phyloP scores from a whole-genome alignment of 2,329 filamentous ascomycete genomes.

The Didymella keratinophila region DNA sequence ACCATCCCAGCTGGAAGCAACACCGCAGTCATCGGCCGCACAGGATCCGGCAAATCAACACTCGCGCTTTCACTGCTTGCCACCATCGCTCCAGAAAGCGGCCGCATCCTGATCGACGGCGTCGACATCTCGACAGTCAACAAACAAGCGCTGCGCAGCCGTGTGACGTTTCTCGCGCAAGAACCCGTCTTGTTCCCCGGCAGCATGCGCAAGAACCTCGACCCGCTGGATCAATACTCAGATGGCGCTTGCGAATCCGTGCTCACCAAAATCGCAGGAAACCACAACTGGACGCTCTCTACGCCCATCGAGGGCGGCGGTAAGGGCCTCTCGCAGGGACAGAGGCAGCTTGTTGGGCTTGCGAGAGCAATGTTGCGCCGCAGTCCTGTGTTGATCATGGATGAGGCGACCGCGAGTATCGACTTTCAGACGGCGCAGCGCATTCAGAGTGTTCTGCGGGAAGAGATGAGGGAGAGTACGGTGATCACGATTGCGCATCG shows the following conservation, averaged over 20 bases:
- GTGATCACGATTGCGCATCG: conserved; percentile 73
- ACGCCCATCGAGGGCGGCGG: conserved; percentile 68
- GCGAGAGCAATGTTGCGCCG: conserved; percentile 68
- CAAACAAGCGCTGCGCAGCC: conserved; percentile 65
- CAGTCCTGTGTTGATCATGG: conserved; percentile 69
- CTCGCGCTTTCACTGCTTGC: conserved; percentile 69
- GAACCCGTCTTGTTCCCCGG: conserved; percentile 72
- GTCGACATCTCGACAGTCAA: conserved; percentile 67
- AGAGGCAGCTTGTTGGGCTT: conserved; percentile 70
- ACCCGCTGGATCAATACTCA: conserved; percentile 65
- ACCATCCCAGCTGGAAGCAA: conserved; percentile 79
- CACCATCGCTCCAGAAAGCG: conserved; percentile 60
- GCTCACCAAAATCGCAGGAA: conserved; percentile 61
- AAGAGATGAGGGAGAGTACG: conserved; percentile 65
- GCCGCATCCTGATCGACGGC: conserved; percentile 66
- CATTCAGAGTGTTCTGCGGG: conserved; percentile 63
- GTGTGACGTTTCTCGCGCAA: conserved; percentile 73
- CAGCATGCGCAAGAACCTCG: conserved; percentile 67
- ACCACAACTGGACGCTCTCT: conserved; percentile 64
- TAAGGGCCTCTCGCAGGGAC: conserved; percentile 69
- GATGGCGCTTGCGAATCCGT: conserved; percentile 63
- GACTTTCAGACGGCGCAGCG: conserved; percentile 67
- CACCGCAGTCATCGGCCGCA: conserved; percentile 81
- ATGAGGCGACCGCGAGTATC: conserved; percentile 72
- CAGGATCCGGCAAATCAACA: conserved; percentile 80